Evolutionary conservation across 1,139 yeast genomes (phyloP).

Genomic region (Diutina ranongensis): DNA sequence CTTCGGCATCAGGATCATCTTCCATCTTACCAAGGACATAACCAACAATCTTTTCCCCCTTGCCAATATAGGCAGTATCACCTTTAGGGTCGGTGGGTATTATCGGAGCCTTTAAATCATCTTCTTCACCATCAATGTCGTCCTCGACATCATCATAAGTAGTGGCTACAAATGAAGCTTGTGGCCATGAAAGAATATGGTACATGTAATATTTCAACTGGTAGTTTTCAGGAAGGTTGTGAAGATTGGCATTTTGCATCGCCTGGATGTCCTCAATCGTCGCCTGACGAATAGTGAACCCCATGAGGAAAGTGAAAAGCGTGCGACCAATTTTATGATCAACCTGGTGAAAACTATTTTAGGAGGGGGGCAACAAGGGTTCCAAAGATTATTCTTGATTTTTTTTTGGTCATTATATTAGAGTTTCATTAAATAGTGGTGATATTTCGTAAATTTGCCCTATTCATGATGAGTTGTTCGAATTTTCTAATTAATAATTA

Average conservation of each 20-base stretch:
- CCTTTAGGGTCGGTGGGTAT: conserved; percentile 32
- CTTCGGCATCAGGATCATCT: conserved; percentile 73
- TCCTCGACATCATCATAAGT: conserved; percentile 37
- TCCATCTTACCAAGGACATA: conserved; percentile 95
- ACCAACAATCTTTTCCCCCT: conserved; percentile 79
- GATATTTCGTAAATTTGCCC: too few relatives aligned
- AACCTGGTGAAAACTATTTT: too few relatives aligned
- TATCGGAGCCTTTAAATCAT: conserved; percentile 13
- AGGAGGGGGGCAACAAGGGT: too few relatives aligned
- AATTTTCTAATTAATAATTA: too few relatives aligned
- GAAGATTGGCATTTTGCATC: conserved; percentile 91
- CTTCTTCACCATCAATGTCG: conserved; percentile 19
- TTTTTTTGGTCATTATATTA: too few relatives aligned
- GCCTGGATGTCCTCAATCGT: conserved; percentile 80
- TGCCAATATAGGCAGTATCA: conserved; percentile 44
- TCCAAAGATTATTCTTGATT: too few relatives aligned
- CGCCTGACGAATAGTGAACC: conserved; percentile 83
- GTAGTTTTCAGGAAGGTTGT: conserved; percentile 90
- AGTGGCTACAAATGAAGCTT: conserved; percentile 91
- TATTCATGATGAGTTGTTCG: too few relatives aligned
- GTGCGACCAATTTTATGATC: not conserved
- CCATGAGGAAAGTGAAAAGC: conserved; percentile 32
- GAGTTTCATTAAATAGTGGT: too few relatives aligned
- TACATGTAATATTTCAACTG: conserved; percentile 87
- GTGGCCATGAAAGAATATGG: conserved; percentile 95